Evolutionary conservation across 2,329 filamentous ascomycete species (phyloP).

Genomic region (Penicillium sp.): DNA sequence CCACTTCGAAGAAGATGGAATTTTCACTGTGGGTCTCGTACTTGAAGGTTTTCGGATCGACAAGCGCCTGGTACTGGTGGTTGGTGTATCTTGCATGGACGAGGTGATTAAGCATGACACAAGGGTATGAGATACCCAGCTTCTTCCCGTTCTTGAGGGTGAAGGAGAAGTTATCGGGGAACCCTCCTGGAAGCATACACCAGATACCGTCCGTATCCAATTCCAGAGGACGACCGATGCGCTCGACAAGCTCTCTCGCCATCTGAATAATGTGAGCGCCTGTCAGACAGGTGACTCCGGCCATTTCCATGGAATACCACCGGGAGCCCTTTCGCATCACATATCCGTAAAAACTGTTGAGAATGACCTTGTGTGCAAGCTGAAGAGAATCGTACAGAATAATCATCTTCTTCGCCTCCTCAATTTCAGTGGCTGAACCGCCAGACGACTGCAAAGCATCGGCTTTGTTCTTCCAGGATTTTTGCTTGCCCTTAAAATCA

Average conservation of each 20-base stretch:
- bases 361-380: conserved; percentile 95
- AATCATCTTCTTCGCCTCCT: conserved; percentile 98
- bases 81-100: conserved; percentile 96
- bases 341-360: conserved; percentile 99
- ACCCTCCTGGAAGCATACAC: conserved; percentile 96
- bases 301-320: conserved; percentile 99
- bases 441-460: conserved; percentile 80
- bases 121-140: conserved; percentile 92
- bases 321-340: conserved; percentile 98
- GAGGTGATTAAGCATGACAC: conserved; percentile 97
- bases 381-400: conserved; percentile 93
- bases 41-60: conserved; percentile 73
- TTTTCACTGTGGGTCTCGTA: conserved; percentile 99
- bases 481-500: conserved; percentile 97
- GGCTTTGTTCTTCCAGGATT: conserved; percentile 97
- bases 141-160: conserved; percentile 96
- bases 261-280: conserved; percentile 96
- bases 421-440: conserved; percentile 71
- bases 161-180: conserved; percentile 94
- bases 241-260: conserved; percentile 87
- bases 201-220: conserved; percentile 98
- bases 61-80: conserved; percentile 90
- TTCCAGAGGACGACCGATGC: conserved; percentile 87
- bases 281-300: conserved; percentile 94
- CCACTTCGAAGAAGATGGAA: conserved; percentile 98